Percentiles rank a stretch among this genome's conserved stretches.
Conservation (phyloP, 352 stramenopile genomes). For the Phytophthora colocasiae region DNA sequence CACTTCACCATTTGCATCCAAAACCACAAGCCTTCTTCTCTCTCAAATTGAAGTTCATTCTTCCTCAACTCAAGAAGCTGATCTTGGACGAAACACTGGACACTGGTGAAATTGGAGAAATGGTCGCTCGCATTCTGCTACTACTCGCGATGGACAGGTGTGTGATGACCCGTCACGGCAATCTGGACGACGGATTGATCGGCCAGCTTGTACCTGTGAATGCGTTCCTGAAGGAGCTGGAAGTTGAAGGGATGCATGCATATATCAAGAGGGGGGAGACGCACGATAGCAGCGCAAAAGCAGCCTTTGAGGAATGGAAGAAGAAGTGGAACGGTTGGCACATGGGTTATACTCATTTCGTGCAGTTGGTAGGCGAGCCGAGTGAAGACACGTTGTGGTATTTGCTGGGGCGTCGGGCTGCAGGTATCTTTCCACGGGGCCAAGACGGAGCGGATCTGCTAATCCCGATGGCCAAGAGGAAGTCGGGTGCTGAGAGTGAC, state of each 20-base stretch:
- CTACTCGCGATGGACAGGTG: constrained; percentile 19
- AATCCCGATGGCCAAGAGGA: constrained; percentile 17
- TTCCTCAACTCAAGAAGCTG: constrained; percentile 11
- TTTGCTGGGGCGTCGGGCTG: constrained; percentile 35
- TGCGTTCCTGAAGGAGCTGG: not conserved
- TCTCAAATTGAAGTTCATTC: not conserved
- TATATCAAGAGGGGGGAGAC: not conserved
- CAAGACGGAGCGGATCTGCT: constrained; percentile 18
- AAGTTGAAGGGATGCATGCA: not conserved
- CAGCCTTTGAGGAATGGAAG: constrained; percentile 5
- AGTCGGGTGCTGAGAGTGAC: not conserved
- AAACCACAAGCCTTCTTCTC: no score
- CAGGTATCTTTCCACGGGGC: constrained; percentile 19
- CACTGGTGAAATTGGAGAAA: constrained; percentile 1
- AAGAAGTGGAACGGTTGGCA: constrained; percentile 26
- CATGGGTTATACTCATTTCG: constrained; percentile 44
- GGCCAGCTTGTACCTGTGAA: constrained; percentile 9
- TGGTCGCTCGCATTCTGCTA: constrained; percentile 20
- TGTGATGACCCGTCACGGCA: not conserved
- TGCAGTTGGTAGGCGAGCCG: constrained; percentile 26
- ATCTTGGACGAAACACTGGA: constrained; percentile 13
- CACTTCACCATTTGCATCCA: no score
- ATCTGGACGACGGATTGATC: not conserved
- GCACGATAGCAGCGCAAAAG: not conserved
- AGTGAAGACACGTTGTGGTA: constrained; percentile 27